Evolutionary conservation across 1,284 basidiomycete genomes (phyloP).

Genomic region (Puccinia coronata): DNA sequence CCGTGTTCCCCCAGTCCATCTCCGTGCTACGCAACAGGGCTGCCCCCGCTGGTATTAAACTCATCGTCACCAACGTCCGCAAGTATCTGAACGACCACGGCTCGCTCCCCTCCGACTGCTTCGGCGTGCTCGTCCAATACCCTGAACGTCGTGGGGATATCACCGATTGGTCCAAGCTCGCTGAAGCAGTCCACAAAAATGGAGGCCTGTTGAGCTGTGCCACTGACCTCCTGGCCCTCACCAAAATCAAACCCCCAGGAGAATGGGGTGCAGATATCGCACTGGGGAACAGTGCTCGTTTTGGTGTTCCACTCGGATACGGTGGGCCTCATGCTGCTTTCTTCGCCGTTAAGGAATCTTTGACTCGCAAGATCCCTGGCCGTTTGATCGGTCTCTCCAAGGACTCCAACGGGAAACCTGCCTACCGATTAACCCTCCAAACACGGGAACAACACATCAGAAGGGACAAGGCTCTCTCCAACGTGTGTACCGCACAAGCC

Average conservation of each 20-base stretch:
- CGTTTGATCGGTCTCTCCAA: slow-evolving; percentile 87
- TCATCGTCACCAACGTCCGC: slow-evolving; percentile 69
- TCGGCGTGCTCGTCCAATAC: slow-evolving; percentile 81
- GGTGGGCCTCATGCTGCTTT: slow-evolving; percentile 93
- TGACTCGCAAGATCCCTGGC: slow-evolving; percentile 97
- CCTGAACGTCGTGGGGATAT: slow-evolving; percentile 87
- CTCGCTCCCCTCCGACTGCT: slow-evolving; percentile 67
- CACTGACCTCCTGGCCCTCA: slow-evolving; percentile 87
- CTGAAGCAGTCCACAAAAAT: slow-evolving; percentile 71
- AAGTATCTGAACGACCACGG: slow-evolving; percentile 61
- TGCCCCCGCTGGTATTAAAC: slow-evolving; percentile 81
- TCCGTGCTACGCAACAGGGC: slow-evolving; percentile 83
- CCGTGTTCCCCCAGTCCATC: slow-evolving; percentile 81
- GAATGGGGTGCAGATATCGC: slow-evolving; percentile 99
- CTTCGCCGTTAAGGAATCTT: slow-evolving; percentile 86
- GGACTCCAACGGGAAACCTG: slow-evolving; percentile 78
- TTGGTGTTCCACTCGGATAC: slow-evolving; percentile 87
- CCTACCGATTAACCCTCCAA: slow-evolving; percentile 89
- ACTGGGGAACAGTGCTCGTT: slow-evolving; percentile 89
- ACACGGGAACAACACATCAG: slow-evolving; percentile 62
- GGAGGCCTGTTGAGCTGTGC: slow-evolving; percentile 82
- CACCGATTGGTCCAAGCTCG: slow-evolving; percentile 72
- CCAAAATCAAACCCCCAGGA: slow-evolving; percentile 90
- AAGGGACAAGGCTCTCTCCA: slow-evolving; percentile 58
- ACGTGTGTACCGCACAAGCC: slow-evolving; percentile 67